Conservation (phyloP, 148 eudicot genomes). For the Chenopodium album region DNA sequence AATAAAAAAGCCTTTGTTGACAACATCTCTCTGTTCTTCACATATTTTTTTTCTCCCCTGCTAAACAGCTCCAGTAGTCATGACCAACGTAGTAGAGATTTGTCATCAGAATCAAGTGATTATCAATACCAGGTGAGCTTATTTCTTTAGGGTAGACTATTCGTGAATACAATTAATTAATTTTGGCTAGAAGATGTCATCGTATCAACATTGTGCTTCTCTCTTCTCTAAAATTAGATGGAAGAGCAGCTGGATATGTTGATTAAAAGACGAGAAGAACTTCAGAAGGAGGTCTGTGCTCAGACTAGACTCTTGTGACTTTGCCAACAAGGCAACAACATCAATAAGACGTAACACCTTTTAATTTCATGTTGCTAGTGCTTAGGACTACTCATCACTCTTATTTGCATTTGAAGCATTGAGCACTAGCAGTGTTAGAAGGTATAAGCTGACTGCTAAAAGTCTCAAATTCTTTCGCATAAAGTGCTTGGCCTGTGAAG, state of each 20-base stretch:
- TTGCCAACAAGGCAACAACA: not conserved
- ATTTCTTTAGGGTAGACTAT: slow-evolving; percentile 6
- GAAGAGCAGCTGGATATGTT: slow-evolving; percentile 51
- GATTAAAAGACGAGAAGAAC: slow-evolving; percentile 55
- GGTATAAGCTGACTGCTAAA: not conserved
- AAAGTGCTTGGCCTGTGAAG: not conserved
- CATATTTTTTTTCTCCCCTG: not conserved
- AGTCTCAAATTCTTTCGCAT: not conserved
- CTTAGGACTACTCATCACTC: not conserved
- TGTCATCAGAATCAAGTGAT: slow-evolving; percentile 59
- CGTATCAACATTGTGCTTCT: slow-evolving; percentile 10
- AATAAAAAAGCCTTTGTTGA: not conserved
- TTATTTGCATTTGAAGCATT: not conserved
- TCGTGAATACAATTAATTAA: not conserved
- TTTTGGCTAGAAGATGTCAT: not conserved
- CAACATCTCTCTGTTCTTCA: not conserved
- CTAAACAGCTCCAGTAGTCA: slow-evolving; percentile 45
- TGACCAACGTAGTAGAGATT: slow-evolving; percentile 53
- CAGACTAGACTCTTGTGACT: slow-evolving; percentile 2
- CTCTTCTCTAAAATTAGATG: slow-evolving; percentile 36
- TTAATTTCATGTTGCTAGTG: not conserved
- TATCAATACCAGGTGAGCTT: slow-evolving; percentile 46
- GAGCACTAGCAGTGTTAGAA: not conserved
- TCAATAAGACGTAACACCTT: not conserved
- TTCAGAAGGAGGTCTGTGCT: slow-evolving; percentile 64